Base-by-base conservation (phyloP, 352 stramenopile species). In the Nothophytophthora sp. region DNA sequence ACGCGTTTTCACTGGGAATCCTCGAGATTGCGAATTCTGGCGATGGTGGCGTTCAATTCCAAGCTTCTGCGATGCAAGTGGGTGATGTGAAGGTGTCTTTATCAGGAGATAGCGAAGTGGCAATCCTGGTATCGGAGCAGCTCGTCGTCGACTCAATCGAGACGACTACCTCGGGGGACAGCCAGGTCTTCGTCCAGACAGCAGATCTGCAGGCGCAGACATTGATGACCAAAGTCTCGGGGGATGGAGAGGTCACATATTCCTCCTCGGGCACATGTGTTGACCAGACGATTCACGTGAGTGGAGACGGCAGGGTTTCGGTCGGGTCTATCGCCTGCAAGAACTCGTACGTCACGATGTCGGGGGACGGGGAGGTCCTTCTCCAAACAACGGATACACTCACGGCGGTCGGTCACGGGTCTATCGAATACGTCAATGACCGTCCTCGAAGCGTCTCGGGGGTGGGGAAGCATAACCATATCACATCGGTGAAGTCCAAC, bases 361-460 rank as follows among this genome's bases (percentile, higher is more conserved):
- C 52, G 25, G 58, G 63, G 41, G 53, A 59, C 10, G 54, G 59
- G 9, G 55, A 60, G 29, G 60, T 47, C 1, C 56, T 70, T 15
- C 37, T 73, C 11, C 59, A 70, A 32, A 67, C 59, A 1, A 67
- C 54, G 5, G 37, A 62, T 24, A 60, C 52, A 0, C 63, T 73
- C 3, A 55, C 54, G 1, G 54, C 59, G 2, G 50, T 66, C 2
- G 57, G 57, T 34, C 36, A 46, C 7, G 57, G 57, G 6, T 60
- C 53, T 0, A 38, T 79, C 28, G 66, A 61, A 32, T 82, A 82
- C 43, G 61, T 70, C 13, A 59, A 59, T 34, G 45, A 44, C 1
- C 39, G 38, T 22, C 68, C 66, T 6, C 55, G 44, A 33, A 54
- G 54, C 30, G 60, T 75, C n/a, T 45, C 55, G 30, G 55, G 42